Percentiles rank a stretch among this genome's conserved stretches.
Evolutionary conservation across 2,329 filamentous ascomycete genomes (phyloP).

Genomic region (Cercospora brassicicola): DNA sequence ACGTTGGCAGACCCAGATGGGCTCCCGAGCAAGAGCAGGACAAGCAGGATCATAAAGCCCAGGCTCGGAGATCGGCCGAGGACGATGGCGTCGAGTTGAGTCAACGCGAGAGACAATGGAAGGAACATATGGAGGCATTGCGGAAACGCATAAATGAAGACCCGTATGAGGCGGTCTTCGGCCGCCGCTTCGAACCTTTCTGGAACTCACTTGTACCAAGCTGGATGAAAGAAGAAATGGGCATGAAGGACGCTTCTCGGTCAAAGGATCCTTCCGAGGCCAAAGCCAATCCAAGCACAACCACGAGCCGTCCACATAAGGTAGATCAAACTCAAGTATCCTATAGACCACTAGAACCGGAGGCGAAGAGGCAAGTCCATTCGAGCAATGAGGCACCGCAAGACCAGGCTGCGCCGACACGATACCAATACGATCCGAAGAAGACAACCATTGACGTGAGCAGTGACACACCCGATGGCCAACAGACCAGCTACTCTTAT

Average conservation of each 20-base stretch:
- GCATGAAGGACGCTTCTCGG: conserved; percentile 23
- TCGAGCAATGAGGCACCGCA: background rate
- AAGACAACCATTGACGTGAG: conserved; percentile 15
- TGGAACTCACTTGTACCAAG: conserved; percentile 36
- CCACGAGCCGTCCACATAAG: background rate
- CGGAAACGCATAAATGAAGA: conserved; percentile 42
- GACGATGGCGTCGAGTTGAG: conserved; percentile 34
- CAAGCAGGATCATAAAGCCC: conserved; percentile 19
- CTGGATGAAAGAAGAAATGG: conserved; percentile 36
- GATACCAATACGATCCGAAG: conserved; percentile 27
- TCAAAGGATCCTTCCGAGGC: conserved; percentile 19
- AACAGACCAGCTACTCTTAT: conserved; percentile 31
- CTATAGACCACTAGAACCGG: conserved; percentile 15
- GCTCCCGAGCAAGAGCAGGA: conserved; percentile 21
- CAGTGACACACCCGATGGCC: conserved; percentile 21
- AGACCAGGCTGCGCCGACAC: conserved; percentile 3
- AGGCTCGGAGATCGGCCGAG: conserved; percentile 17
- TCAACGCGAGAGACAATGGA: conserved; percentile 37
- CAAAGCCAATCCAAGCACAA: conserved; percentile 11
- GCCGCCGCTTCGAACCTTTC: conserved; percentile 41
- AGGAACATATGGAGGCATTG: conserved; percentile 38
- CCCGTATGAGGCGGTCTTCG: conserved; percentile 48
- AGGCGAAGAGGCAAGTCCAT: conserved; percentile 16
- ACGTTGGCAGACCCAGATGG: conserved; percentile 30
- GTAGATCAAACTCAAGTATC: background rate